These are phyloP conservation scores for Ceratobasidium sp. DNA, from an alignment of 1,284 basidiomycete species.

Conservation along the genomic window DNA sequence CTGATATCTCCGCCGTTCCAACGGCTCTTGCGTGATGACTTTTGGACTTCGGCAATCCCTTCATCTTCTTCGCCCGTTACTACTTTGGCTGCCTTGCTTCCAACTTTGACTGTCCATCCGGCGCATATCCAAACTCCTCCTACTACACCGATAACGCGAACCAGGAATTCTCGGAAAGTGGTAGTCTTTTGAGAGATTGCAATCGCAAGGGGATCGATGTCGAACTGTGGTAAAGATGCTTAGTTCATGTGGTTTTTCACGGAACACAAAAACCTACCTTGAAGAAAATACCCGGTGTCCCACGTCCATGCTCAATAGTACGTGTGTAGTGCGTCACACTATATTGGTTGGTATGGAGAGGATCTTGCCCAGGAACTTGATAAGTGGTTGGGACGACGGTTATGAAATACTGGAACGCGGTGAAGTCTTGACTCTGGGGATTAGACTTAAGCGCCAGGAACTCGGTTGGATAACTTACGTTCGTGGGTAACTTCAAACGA, in stretches of 20 bases:
- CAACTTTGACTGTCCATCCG: slow-evolving; percentile 73
- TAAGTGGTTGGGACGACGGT: slow-evolving; percentile 95
- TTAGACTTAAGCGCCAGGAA: neutral
- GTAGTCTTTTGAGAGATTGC: slow-evolving; percentile 87
- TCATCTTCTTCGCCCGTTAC: slow-evolving; percentile 66
- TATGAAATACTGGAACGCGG: slow-evolving; percentile 95
- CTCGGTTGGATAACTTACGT: slow-evolving; percentile 61
- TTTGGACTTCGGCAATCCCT: slow-evolving; percentile 55
- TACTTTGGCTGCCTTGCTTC: slow-evolving; percentile 66
- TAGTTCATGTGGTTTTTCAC: neutral
- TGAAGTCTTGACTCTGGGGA: slow-evolving; percentile 61
- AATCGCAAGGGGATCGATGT: slow-evolving; percentile 87
- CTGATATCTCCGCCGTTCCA: slow-evolving; percentile 35
- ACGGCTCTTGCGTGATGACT: slow-evolving; percentile 40
- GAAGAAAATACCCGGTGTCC: slow-evolving; percentile 93
- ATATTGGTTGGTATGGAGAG: slow-evolving; percentile 88
- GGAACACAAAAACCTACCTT: slow-evolving; percentile 53
- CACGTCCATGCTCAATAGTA: slow-evolving; percentile 73
- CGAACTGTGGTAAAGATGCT: slow-evolving; percentile 58
- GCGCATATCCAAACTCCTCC: slow-evolving; percentile 81
- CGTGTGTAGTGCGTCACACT: slow-evolving; percentile 93
- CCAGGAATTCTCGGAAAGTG: slow-evolving; percentile 77
- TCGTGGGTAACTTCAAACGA: slow-evolving; percentile 82
- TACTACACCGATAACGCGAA: slow-evolving; percentile 79
- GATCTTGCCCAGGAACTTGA: slow-evolving; percentile 66